Evolutionary conservation across 257 asterid species (phyloP).

Genomic region (Pogostemon cablin): DNA sequence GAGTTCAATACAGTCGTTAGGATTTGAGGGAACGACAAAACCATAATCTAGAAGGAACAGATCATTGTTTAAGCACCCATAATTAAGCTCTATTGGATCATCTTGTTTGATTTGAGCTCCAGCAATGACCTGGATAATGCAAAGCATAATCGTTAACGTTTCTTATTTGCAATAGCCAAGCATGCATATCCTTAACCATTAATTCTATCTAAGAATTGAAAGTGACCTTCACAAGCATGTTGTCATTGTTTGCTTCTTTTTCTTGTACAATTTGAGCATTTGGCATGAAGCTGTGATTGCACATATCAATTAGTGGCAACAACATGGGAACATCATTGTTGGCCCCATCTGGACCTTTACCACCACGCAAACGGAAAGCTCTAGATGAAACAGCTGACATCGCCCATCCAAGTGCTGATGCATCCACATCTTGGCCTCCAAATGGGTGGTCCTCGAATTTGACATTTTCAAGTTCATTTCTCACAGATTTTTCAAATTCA

Average conservation of each 20-base stretch:
- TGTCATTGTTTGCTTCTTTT: slow-evolving; percentile 52
- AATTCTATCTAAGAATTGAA: neutral
- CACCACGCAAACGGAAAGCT: slow-evolving; percentile 85
- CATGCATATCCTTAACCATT: neutral
- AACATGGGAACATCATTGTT: slow-evolving; percentile 65
- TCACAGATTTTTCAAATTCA: slow-evolving; percentile 69
- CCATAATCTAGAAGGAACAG: slow-evolving; percentile 92
- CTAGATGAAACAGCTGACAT: slow-evolving; percentile 97
- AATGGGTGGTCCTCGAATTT: slow-evolving; percentile 68
- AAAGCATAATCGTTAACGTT: slow-evolving; percentile 7
- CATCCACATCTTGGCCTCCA: slow-evolving; percentile 74
- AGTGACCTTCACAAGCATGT: slow-evolving; percentile 77
- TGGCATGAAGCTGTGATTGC: slow-evolving; percentile 96
- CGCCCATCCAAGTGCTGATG: slow-evolving; percentile 98
- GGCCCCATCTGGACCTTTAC: slow-evolving; percentile 65
- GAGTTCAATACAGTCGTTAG: slow-evolving; percentile 86
- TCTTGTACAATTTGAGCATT: slow-evolving; percentile 90
- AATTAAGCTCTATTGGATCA: slow-evolving; percentile 73
- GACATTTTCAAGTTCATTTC: slow-evolving; percentile 53
- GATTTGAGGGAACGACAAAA: slow-evolving; percentile 77
- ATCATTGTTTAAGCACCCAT: slow-evolving; percentile 81
- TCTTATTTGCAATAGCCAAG: neutral
- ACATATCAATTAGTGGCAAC: slow-evolving; percentile 98
- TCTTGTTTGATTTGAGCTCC: slow-evolving; percentile 57
- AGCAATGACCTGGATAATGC: slow-evolving; percentile 68